A percentile compares a stretch with the other conserved stretches of the same genome.
Conservation (phyloP, 257 asterid species). For the Nicotiana attenuata region DNA sequence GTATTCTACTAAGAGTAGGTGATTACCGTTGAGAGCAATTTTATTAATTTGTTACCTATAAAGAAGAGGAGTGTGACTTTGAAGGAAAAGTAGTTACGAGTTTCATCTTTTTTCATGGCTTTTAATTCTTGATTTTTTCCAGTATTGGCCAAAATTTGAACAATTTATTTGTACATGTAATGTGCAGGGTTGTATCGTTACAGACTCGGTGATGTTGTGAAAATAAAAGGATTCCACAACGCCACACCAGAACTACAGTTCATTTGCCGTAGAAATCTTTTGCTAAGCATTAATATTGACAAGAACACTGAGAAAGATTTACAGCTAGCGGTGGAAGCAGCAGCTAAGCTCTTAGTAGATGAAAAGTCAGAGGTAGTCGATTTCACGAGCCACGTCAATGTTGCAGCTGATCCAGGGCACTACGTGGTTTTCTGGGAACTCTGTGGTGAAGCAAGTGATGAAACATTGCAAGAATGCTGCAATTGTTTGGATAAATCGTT, state of each 20-base stretch:
- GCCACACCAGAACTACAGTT: slow-evolving; percentile 83
- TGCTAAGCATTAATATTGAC: slow-evolving; percentile 83
- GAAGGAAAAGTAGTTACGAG: not conserved
- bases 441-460: slow-evolving; percentile 53
- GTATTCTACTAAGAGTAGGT: not conserved
- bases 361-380: slow-evolving; percentile 75
- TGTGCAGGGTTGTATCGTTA: slow-evolving; percentile 85
- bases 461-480: slow-evolving; percentile 64
- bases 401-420: slow-evolving; percentile 58
- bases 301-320: slow-evolving; percentile 90
- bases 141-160: not conserved
- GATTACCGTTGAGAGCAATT: not conserved
- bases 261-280: slow-evolving; percentile 78
- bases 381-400: slow-evolving; percentile 73
- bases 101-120: not conserved
- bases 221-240: slow-evolving; percentile 80
- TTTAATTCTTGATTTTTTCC: not conserved
- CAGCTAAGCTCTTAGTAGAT: slow-evolving; percentile 44
- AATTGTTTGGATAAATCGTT: slow-evolving; percentile 75
- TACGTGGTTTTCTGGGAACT: slow-evolving; percentile 84
- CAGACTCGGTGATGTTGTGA: slow-evolving; percentile 78
- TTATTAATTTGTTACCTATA: not conserved
- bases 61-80: not conserved
- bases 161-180: not conserved
- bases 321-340: slow-evolving; percentile 76